Conservation (phyloP, 2,329 filamentous ascomycete genomes). For the Colletotrichum liriopes region DNA sequence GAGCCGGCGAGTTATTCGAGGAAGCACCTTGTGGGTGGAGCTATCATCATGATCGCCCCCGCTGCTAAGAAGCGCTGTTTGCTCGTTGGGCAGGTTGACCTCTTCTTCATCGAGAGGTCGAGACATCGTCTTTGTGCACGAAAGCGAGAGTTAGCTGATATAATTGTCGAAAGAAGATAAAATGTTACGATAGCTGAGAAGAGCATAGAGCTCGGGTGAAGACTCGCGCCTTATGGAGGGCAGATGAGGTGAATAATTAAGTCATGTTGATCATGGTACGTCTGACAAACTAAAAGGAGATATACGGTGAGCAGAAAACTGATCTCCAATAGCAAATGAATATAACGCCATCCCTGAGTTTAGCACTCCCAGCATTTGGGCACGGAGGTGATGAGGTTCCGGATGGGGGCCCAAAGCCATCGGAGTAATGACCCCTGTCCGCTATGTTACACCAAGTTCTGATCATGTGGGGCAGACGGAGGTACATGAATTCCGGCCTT, state of each 20-base stretch:
- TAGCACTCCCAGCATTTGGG: neutral
- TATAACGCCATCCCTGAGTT: neutral
- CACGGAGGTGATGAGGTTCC: conserved; percentile 2
- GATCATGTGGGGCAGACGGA: neutral
- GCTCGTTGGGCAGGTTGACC: neutral
- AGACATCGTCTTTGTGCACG: neutral
- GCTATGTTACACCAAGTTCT: neutral
- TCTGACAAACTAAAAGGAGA: neutral
- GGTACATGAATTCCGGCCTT: neutral
- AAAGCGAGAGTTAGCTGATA: neutral
- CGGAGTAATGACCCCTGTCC: neutral
- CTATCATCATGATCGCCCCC: neutral
- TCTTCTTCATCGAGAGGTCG: neutral
- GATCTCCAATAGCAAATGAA: neutral
- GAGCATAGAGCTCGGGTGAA: neutral
- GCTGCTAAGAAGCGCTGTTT: neutral
- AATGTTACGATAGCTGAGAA: too few species aligned
- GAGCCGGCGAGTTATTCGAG: conserved; percentile 44
- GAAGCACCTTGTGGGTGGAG: neutral
- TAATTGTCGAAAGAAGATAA: neutral
- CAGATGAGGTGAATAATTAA: neutral
- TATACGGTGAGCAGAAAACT: neutral
- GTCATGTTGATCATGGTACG: too few species aligned
- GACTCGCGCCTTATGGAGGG: neutral
- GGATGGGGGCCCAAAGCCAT: neutral